These are phyloP conservation scores for Vanrija pseudolonga DNA, from an alignment of 1,284 basidiomycete species.

Conservation along the genomic window DNA sequence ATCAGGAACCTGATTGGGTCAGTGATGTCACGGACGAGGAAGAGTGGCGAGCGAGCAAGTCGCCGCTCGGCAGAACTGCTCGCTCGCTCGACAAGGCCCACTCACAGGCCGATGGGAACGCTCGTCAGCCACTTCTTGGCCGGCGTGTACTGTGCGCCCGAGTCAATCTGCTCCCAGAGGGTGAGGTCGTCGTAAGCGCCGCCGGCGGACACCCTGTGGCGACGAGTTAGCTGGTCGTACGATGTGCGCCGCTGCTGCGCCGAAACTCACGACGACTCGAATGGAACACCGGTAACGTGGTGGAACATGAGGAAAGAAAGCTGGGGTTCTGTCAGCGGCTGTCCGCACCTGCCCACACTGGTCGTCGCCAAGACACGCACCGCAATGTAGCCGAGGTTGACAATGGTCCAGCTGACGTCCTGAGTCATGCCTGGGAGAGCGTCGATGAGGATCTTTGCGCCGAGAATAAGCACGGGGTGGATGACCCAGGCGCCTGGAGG, in stretches of 20 bases:
- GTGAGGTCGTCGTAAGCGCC: constrained; percentile 97
- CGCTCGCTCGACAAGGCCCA: too few relatives aligned
- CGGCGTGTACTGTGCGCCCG: constrained; percentile 96
- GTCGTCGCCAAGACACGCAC: constrained; percentile 57
- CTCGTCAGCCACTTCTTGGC: constrained; percentile 96
- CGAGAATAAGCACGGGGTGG: constrained; percentile 85
- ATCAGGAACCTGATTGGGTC: constrained; percentile 71
- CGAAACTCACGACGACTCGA: constrained; percentile 60
- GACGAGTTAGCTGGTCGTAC: neutral
- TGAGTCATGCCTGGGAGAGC: constrained; percentile 90
- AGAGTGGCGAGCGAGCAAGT: neutral
- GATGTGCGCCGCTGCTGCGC: too few relatives aligned
- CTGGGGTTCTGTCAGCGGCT: constrained; percentile 51
- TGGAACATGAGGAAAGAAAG: constrained; percentile 98
- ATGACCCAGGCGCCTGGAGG: constrained; percentile 90
- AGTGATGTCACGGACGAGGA: neutral
- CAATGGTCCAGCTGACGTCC: constrained; percentile 91
- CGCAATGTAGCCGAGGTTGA: constrained; percentile 86
- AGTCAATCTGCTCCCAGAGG: constrained; percentile 99
- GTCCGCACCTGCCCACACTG: neutral
- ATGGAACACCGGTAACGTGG: constrained; percentile 94
- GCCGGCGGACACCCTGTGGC: constrained; percentile 55
- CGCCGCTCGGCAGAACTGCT: too few relatives aligned
- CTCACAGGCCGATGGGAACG: constrained; percentile 85
- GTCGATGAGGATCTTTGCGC: constrained; percentile 89